Evolutionary conservation across 768 basidiomycete genomes (phyloP).

Genomic region (Panus rudis): DNA sequence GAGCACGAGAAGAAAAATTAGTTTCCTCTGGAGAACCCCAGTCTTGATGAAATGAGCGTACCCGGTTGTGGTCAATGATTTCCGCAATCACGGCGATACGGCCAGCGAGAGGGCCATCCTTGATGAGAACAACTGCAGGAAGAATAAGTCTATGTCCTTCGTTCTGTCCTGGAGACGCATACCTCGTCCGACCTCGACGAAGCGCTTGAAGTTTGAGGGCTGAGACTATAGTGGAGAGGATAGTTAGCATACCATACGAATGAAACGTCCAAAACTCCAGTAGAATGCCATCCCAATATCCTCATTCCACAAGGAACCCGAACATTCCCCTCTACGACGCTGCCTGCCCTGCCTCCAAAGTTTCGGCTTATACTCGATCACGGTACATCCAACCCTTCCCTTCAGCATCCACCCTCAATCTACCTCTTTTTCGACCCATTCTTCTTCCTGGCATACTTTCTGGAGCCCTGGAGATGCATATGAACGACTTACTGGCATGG

Average conservation of each 20-base stretch:
- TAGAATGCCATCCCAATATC: neutral
- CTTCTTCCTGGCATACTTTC: neutral
- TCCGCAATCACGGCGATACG: slow-evolving; percentile 94
- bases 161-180: slow-evolving; percentile 15
- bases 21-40: neutral
- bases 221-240: slow-evolving; percentile 7
- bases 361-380: slow-evolving; percentile 5
- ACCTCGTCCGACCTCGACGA: slow-evolving; percentile 98
- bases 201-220: slow-evolving; percentile 86
- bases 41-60: slow-evolving; percentile 31
- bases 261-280: slow-evolving; percentile 1
- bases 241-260: neutral
- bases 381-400: slow-evolving; percentile 13
- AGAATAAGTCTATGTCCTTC: slow-evolving; percentile 4
- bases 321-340: neutral
- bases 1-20: neutral
- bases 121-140: slow-evolving; percentile 81
- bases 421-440: slow-evolving; percentile 1
- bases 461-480: slow-evolving; percentile 8
- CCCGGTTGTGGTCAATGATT: slow-evolving; percentile 99
- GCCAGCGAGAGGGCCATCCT: slow-evolving; percentile 76
- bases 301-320: neutral
- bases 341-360: neutral
- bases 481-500: slow-evolving; percentile 1
- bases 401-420: slow-evolving; percentile 17